Evolutionary conservation across 176 grass and related monocot genomes (phyloP), one percentile per base, ranked within the genome.

Genomic region (Phyllostachys edulis): DNA sequence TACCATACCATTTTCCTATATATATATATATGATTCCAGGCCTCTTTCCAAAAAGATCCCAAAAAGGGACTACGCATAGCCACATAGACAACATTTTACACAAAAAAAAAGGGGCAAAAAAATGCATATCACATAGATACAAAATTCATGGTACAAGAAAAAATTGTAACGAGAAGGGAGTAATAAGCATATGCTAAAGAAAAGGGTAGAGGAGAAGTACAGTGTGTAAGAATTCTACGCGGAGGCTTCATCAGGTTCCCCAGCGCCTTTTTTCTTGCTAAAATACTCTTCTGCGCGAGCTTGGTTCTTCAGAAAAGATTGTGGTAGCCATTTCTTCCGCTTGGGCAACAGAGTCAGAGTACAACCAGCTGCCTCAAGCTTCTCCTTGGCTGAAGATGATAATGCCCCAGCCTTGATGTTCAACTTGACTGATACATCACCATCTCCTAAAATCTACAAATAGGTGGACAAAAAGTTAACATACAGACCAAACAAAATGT

Each of bases 241-340:
- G 23, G 91, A 17, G 0, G 37, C 18, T 7, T 73, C 55, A 39
- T 87, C 88, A 79, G 79, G 62, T 87, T 90, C 84, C 61, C 9
- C 84, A 87, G 79, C 74, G 0, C 29, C 91, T 11, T 85, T 94
- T 89, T 99, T 96, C 83, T 88, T 88, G 60, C 82, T 86, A 68
- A 96, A 99, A 69, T 99, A 99, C 80, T 93, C 89, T 21, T 92
- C 96, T 71, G 96, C 96, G 42, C 96, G 96, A 3, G 91, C 89
- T 45, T 86, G 89, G 81, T 99, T 99, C 84, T 92, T 99, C n/a
- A 87, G 77, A 84, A 94, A 92, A 73, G 84, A 88, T 75, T 92
- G 86, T 66, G 94, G 82, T 76, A 99, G 77, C 93, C 96, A 99
- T 85, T 99, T 99, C 88, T 99, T 99, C 47, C 93, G 84, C 55